phyloP scores from a whole-genome alignment of 352 stramenopile genomes.

The Globisporangium acanthophoron region DNA sequence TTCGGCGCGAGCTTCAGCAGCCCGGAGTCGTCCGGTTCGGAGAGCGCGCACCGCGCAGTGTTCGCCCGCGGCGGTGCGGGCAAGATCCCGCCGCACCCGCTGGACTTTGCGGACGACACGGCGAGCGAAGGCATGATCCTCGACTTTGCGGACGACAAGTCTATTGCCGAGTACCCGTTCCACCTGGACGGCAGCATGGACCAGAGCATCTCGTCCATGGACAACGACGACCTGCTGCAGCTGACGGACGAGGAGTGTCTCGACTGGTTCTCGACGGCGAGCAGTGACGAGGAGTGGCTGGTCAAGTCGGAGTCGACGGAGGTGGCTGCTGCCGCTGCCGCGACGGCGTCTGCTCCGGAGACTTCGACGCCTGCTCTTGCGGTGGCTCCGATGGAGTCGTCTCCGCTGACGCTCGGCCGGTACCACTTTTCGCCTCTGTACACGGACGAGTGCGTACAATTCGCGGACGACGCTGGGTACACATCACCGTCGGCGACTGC shows the following conservation, averaged over 20 bases:
- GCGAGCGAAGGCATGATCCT: slow-evolving; percentile 50
- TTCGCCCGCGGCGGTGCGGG: slow-evolving; percentile 18
- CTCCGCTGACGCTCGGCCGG: slow-evolving; percentile 11
- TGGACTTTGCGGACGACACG: slow-evolving; percentile 52
- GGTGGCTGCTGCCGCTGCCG: neutral
- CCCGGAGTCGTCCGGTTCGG: slow-evolving; percentile 20
- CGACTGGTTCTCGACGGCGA: slow-evolving; percentile 70
- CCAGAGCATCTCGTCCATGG: slow-evolving; percentile 59
- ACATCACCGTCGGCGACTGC: slow-evolving; percentile 15
- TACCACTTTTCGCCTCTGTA: slow-evolving; percentile 25
- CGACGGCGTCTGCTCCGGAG: neutral
- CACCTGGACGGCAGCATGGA: slow-evolving; percentile 22
- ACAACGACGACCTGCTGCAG: slow-evolving; percentile 76
- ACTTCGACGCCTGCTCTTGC: neutral
- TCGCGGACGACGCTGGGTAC: slow-evolving; percentile 10
- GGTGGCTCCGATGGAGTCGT: slow-evolving; percentile 5
- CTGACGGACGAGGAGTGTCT: slow-evolving; percentile 73
- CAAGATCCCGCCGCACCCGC: slow-evolving; percentile 25
- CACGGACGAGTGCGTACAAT: slow-evolving; percentile 19
- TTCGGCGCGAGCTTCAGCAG: slow-evolving; percentile 21
- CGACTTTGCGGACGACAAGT: slow-evolving; percentile 76
- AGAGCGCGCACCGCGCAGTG: slow-evolving; percentile 30
- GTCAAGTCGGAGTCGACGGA: slow-evolving; percentile 12
- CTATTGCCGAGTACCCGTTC: slow-evolving; percentile 54
- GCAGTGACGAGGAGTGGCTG: slow-evolving; percentile 23